A percentile compares a stretch with the other conserved stretches of the same genome.
These are phyloP conservation scores for Fusarium temperatum DNA, from an alignment of 2,329 filamentous ascomycete genomes.

Conservation along the genomic window DNA sequence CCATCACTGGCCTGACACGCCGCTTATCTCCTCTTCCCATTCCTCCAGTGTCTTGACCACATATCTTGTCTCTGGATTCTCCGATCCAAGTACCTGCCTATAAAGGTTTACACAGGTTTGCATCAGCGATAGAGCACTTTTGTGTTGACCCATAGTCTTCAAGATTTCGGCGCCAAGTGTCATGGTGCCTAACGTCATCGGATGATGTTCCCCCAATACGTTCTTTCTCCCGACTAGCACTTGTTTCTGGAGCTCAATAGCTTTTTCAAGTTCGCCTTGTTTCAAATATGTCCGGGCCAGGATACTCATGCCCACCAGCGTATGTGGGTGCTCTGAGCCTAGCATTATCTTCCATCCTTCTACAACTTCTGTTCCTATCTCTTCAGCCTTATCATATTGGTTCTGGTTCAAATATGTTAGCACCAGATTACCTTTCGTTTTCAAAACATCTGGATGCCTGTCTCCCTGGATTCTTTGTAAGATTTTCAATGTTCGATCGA, in stretches of 20 bases:
- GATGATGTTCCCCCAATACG: neutral
- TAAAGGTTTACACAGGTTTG: neutral
- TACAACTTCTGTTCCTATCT: rapidly evolving
- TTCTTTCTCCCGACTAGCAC: rapidly evolving
- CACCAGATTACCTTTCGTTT: rapidly evolving
- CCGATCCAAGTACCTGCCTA: neutral
- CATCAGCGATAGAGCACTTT: neutral
- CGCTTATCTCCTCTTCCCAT: neutral
- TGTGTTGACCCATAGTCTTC: neutral
- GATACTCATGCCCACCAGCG: rapidly evolving
- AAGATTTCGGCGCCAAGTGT: rapidly evolving
- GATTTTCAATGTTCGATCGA: rapidly evolving
- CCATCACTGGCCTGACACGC: rapidly evolving
- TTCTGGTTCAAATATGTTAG: rapidly evolving
- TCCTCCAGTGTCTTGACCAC: neutral
- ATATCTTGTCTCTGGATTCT: neutral
- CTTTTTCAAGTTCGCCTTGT: neutral
- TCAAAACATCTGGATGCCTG: rapidly evolving
- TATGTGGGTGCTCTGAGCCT: rapidly evolving
- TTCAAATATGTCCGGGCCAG: rapidly evolving
- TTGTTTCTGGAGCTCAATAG: neutral
- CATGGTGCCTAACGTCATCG: rapidly evolving
- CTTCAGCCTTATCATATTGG: neutral
- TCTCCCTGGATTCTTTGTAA: rapidly evolving
- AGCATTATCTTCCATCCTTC: rapidly evolving